A percentile compares a stretch with the other conserved stretches of the same genome.
Conservation (phyloP, 345 rosid species). For the Gossypium mustelinum region DNA sequence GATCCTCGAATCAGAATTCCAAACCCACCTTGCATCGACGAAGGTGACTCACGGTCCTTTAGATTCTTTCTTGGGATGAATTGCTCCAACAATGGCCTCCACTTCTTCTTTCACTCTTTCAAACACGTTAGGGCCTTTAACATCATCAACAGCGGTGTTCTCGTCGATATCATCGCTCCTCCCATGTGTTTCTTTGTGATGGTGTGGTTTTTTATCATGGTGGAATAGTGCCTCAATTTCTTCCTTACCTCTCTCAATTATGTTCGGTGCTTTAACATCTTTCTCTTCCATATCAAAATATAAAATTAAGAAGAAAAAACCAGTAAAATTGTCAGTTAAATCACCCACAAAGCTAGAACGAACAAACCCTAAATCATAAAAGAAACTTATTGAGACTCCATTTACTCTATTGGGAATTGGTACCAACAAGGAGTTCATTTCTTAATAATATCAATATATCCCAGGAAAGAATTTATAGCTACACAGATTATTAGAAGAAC, state of each 20-base stretch:
- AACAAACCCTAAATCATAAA: constrained; percentile 6
- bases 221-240: constrained; percentile 37
- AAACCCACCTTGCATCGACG: constrained; percentile 14
- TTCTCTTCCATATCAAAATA: constrained; percentile 15
- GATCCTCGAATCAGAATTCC: background rate
- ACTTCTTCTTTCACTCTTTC: constrained; percentile 51
- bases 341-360: background rate
- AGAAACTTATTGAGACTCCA: background rate
- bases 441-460: background rate
- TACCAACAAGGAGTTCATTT: background rate
- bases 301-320: background rate
- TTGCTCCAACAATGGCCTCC: constrained; percentile 39
- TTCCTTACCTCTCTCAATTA: constrained; percentile 44
- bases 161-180: constrained; percentile 41
- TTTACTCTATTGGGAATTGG: background rate
- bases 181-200: constrained; percentile 46
- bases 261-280: constrained; percentile 36
- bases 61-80: constrained; percentile 40
- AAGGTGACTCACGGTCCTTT: constrained; percentile 11
- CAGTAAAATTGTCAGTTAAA: constrained; percentile 1
- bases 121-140: constrained; percentile 39
- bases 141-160: constrained; percentile 33
- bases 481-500: background rate
- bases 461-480: background rate
- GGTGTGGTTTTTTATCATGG: constrained; percentile 26